Conservation (phyloP, 2,329 filamentous ascomycete genomes). For the Knoxdaviesia capensis region DNA sequence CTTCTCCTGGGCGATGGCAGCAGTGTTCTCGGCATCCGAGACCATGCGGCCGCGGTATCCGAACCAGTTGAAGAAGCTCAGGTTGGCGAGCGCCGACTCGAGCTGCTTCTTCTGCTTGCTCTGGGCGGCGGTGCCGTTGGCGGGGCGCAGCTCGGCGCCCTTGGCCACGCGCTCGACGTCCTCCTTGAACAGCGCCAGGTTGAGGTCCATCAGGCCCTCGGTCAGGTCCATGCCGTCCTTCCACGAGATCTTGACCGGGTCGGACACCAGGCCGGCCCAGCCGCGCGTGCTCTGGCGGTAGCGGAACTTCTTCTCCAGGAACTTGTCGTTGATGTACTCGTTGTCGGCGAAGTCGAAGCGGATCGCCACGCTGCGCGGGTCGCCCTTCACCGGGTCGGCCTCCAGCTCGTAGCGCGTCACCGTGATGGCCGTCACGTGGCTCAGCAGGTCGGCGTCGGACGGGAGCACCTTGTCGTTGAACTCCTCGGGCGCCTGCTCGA, state of each 20-base stretch:
- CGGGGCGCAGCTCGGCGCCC: slow-evolving; percentile 11
- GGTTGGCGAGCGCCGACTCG: slow-evolving; percentile 32
- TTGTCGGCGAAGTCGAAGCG: slow-evolving; percentile 65
- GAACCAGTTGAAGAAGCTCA: slow-evolving; percentile 83
- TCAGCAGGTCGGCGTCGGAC: slow-evolving; percentile 55
- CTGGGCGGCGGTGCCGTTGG: slow-evolving; percentile 18
- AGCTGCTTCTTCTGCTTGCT: slow-evolving; percentile 23
- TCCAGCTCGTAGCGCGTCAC: slow-evolving; percentile 69
- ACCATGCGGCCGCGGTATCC: slow-evolving; percentile 55
- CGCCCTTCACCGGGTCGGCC: slow-evolving; percentile 33
- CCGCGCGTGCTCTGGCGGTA: slow-evolving; percentile 47
- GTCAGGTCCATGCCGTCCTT: slow-evolving; percentile 74
- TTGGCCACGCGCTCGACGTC: slow-evolving; percentile 23
- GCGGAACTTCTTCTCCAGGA: slow-evolving; percentile 83
- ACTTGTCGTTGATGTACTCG: slow-evolving; percentile 58
- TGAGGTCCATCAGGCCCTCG: slow-evolving; percentile 55
- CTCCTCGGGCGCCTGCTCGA: slow-evolving; percentile 70
- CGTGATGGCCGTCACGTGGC: slow-evolving; percentile 44
- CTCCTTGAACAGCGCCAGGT: slow-evolving; percentile 47
- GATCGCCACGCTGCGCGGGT: slow-evolving; percentile 63
- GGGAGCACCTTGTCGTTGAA: slow-evolving; percentile 79
- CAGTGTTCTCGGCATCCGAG: slow-evolving; percentile 48
- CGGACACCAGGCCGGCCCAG: slow-evolving; percentile 63
- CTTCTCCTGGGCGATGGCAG: slow-evolving; percentile 39
- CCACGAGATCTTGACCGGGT: slow-evolving; percentile 78